Conservation (phyloP, 768 basidiomycete genomes). For the Leccinum pellstonianum region DNA sequence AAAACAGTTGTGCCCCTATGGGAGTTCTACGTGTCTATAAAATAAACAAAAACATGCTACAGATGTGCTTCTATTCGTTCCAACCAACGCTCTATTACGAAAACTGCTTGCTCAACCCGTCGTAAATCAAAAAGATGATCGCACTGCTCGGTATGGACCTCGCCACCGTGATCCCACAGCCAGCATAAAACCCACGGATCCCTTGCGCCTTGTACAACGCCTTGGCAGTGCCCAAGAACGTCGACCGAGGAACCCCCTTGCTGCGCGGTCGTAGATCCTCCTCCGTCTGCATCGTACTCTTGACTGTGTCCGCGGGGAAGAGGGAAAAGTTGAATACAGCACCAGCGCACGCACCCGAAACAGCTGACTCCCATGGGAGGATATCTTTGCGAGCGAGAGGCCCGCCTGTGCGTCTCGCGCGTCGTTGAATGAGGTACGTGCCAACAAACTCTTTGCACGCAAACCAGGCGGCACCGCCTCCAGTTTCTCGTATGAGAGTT, state of each 20-base stretch:
- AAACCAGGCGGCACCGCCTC: constrained; percentile 92
- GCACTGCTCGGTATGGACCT: constrained; percentile 87
- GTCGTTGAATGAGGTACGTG: constrained; percentile 53
- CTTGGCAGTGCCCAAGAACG: constrained; percentile 56
- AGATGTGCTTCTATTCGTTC: background rate
- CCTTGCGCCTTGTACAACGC: constrained; percentile 78
- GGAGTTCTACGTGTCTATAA: background rate
- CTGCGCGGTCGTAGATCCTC: constrained; percentile 72
- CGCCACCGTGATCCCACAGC: constrained; percentile 87
- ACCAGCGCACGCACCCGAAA: constrained; percentile 84
- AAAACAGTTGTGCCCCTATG: constrained; percentile 3
- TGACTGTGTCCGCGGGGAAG: constrained; percentile 94
- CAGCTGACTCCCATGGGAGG: constrained; percentile 78
- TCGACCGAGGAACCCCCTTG: constrained; percentile 34
- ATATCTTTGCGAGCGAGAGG: constrained; percentile 45
- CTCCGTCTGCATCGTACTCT: constrained; percentile 93
- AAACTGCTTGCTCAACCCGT: constrained; percentile 62
- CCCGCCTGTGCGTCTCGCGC: constrained; percentile 30
- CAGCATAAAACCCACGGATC: constrained; percentile 83
- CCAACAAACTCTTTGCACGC: constrained; percentile 79
- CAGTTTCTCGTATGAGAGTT: constrained; percentile 90
- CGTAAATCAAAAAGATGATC: constrained; percentile 91
- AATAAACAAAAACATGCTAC: background rate
- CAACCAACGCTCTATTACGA: constrained; percentile 26
- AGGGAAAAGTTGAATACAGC: constrained; percentile 83